Evolutionary conservation across 2,329 filamentous ascomycete genomes (phyloP), one percentile per base, ranked within the genome.

Genomic region (Xylariaceae sp.): DNA sequence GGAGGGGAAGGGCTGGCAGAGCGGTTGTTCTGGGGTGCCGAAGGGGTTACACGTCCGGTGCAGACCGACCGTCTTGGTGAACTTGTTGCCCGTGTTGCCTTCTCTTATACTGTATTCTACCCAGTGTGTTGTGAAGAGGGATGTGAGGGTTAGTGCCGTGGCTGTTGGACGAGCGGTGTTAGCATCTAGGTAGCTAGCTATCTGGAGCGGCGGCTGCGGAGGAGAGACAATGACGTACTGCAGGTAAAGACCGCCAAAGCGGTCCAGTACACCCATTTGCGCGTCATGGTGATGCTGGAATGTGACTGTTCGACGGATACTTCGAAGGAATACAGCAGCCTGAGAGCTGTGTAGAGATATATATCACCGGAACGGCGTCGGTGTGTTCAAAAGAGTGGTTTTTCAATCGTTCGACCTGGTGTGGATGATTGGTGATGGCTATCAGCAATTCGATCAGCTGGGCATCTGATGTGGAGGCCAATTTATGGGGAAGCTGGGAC

Each of bases 21-120:
- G 22, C 22, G 22, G 22, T 27, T 27, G 22, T 42, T 71, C 68
- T n/a, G 73, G 70, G 44, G 81, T 75, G 40, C 80, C 80, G 50
- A 88, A 73, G 50, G 81, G 86, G 47, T 85, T 87, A 71, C 92
- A 99, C 66, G 83, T 84, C 59, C 79, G 80, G 70, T 96, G 88
- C 41, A 99, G 81, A 51, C 92, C 92, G 65, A 90, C 82, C 54
- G 78, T 80, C 58, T 83, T 80, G 56, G 73, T 72, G 56, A 77
- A 73, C 33, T 66, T 72, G 51, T 71, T 69, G 62, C 75, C 74
- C 33, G 69, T 63, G 44, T 74, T 63, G 44, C 74, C 68, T 15
- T 74, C 73, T 7, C 73, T 74, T 39, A 82, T 78, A 39, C 77
- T 71, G 66, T 81, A 90, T 47, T 77, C 76, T 44, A 90, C 73